Evolutionary conservation across 768 basidiomycete genomes (phyloP).

Genomic region (Lactarius pseudohatsudake): DNA sequence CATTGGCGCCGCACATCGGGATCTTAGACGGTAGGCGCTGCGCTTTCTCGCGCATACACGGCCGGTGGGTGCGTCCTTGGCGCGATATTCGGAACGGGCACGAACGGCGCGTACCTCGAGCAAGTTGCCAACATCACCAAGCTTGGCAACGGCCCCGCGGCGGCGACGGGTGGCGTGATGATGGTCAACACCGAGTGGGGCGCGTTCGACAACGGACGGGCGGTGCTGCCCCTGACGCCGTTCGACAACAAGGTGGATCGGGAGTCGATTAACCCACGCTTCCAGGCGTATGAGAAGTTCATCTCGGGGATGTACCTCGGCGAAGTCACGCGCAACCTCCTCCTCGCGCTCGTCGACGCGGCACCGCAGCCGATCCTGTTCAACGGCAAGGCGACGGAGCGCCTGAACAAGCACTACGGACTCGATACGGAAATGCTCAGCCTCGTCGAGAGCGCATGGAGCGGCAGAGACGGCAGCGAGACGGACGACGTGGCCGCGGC

Average conservation of each 20-base stretch:
- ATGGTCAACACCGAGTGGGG: conserved; percentile 99
- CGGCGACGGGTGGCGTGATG: conserved; percentile 73
- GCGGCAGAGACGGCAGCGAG: conserved; percentile 37
- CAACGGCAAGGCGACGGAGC: conserved; percentile 66
- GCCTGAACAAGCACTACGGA: conserved; percentile 89
- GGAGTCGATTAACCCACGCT: conserved; percentile 88
- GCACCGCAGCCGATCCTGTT: conserved; percentile 74
- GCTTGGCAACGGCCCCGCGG: conserved; percentile 62
- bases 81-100: conserved; percentile 96
- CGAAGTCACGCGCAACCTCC: conserved; percentile 84
- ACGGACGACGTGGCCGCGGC: neutral
- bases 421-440: conserved; percentile 94
- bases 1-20: neutral
- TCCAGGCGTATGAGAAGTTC: conserved; percentile 97
- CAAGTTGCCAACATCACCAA: conserved; percentile 82
- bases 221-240: conserved; percentile 80
- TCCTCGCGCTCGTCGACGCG: conserved; percentile 80
- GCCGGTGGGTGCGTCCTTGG: conserved; percentile 86
- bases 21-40: conserved; percentile 87
- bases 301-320: conserved; percentile 99
- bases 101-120: conserved; percentile 97
- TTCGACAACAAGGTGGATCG: conserved; percentile 94
- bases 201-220: conserved; percentile 92
- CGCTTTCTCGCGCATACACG: conserved; percentile 92
- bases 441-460: conserved; percentile 76